Evolutionary conservation across 208 protist genomes (phyloP), one percentile per base, ranked within the genome.

Genomic region (Wallacemonas rigidus): DNA sequence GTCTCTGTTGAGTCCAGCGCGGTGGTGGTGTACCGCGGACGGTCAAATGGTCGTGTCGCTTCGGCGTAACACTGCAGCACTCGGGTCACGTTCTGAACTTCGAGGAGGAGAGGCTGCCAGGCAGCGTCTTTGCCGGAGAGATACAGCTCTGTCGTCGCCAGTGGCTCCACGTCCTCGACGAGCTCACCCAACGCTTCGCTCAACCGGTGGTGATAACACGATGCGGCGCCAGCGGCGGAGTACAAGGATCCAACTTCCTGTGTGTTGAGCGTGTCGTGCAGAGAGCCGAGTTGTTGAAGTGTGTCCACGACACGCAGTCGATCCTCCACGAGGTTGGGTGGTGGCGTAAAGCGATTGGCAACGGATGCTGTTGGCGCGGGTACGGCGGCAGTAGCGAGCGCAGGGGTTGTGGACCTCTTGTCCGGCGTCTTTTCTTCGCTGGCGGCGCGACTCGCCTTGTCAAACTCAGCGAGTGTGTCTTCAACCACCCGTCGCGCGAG

Each of bases 41-140:
- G 8, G 65, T 75, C 53, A 17, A 54, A 39, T 69, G 35, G 67
- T 43, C 17, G 26, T 38, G 36, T 7, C 9, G n/a, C 48, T n/a
- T 89, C 86, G 51, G 80, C 68, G 75, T 88, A 92, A 73, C 89
- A 94, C 79, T 94, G 89, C 40, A 94, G 71, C 2, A 94, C 68
- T 3, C 89, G 89, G 9, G 77, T 85, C 48, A 92, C 72, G 61
- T 72, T 56, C 41, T 90, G 69, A 3, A 82, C 38, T 8, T 94
- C 89, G 54, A 94, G 69, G 45, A 92, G 60, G 50, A 94, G 71
- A 26, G 89, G 89, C 73, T 94, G 89, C 76, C 81, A 86, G 11
- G 85, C 85, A 0, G 86, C 85, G 53, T 94, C 83, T 72, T 90
- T 94, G 36, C 89, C 89, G 2, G 85, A 74, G 60, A 94, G 76